Evolutionary conservation across 2,329 filamentous ascomycete species (phyloP).

Genomic region (Ceratocystis diversiconidia): DNA sequence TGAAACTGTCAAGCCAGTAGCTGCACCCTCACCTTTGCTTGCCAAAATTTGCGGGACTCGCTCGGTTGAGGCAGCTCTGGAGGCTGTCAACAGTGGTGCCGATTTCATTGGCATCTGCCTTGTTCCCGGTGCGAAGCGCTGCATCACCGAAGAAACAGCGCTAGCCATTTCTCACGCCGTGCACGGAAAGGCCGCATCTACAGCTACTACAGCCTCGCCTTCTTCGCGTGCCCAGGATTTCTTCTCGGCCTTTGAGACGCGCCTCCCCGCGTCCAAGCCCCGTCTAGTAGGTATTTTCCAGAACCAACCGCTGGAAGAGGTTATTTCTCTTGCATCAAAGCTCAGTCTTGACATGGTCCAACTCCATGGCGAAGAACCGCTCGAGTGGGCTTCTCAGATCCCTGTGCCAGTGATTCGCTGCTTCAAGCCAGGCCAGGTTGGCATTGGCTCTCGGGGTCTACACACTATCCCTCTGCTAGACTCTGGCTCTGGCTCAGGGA

Average conservation of each 20-base stretch:
- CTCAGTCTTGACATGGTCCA: slow-evolving; percentile 80
- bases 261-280: slow-evolving; percentile 44
- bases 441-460: slow-evolving; percentile 59
- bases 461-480: slow-evolving; percentile 77
- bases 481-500: slow-evolving; percentile 70
- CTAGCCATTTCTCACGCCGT: slow-evolving; percentile 67
- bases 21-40: slow-evolving; percentile 38
- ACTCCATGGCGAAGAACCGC: slow-evolving; percentile 77
- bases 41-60: slow-evolving; percentile 96
- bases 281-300: slow-evolving; percentile 88
- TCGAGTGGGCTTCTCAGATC: slow-evolving; percentile 82
- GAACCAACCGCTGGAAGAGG: slow-evolving; percentile 71
- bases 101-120: slow-evolving; percentile 90
- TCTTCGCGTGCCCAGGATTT: slow-evolving; percentile 44
- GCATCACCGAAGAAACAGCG: slow-evolving; percentile 64
- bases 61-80: slow-evolving; percentile 61
- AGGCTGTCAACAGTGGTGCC: slow-evolving; percentile 72
- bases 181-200: slow-evolving; percentile 30
- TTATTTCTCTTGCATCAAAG: slow-evolving; percentile 62
- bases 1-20: slow-evolving; percentile 25
- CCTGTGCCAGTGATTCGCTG: slow-evolving; percentile 82
- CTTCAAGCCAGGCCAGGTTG: slow-evolving; percentile 64
- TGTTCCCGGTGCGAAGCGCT: slow-evolving; percentile 66
- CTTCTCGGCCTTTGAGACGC: slow-evolving; percentile 44
- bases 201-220: slow-evolving; percentile 23